These are phyloP conservation scores for Pythium graminicola DNA, from an alignment of 352 stramenopile genomes.

Conservation along the genomic window DNA sequence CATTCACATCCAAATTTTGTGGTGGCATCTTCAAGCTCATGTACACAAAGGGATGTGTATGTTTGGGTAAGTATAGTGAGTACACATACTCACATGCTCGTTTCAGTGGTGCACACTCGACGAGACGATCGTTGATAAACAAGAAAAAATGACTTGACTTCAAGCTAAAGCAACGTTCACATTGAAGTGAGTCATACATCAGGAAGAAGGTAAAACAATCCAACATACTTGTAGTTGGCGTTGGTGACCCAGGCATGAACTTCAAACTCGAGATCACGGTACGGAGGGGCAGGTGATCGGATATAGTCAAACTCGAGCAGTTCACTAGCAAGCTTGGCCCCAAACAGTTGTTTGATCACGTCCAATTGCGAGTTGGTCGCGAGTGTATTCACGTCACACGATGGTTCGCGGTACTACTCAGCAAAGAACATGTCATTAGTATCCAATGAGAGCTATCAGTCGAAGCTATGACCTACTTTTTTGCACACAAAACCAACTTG, in stretches of 20 bases:
- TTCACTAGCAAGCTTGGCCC: conserved; percentile 60
- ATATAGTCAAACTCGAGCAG: conserved; percentile 43
- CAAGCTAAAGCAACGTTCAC: too few species aligned
- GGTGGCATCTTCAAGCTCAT: conserved; percentile 93
- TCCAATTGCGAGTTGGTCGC: conserved; percentile 58
- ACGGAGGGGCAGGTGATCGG: conserved; percentile 15
- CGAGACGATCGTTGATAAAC: conserved; percentile 97
- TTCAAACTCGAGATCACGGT: conserved; percentile 33
- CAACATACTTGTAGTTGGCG: conserved; percentile 83
- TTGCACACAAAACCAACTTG: conserved; percentile 95
- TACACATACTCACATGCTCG: conserved; percentile 94
- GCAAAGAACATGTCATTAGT: not conserved
- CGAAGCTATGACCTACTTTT: conserved; percentile 42
- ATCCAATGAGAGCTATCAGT: too few species aligned
- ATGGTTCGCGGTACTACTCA: conserved; percentile 61
- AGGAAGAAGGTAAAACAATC: too few species aligned
- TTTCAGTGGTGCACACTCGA: conserved; percentile 91
- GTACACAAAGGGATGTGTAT: conserved; percentile 96
- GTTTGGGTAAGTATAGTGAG: conserved; percentile 89
- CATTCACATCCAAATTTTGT: conserved; percentile 97
- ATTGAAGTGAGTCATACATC: too few species aligned
- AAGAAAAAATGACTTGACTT: conserved; percentile 88
- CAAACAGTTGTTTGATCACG: conserved; percentile 68
- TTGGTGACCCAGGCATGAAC: conserved; percentile 72
- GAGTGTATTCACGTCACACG: conserved; percentile 72